Conservation (phyloP, 2,329 filamentous ascomycete species). For the Venturia nashicola region DNA sequence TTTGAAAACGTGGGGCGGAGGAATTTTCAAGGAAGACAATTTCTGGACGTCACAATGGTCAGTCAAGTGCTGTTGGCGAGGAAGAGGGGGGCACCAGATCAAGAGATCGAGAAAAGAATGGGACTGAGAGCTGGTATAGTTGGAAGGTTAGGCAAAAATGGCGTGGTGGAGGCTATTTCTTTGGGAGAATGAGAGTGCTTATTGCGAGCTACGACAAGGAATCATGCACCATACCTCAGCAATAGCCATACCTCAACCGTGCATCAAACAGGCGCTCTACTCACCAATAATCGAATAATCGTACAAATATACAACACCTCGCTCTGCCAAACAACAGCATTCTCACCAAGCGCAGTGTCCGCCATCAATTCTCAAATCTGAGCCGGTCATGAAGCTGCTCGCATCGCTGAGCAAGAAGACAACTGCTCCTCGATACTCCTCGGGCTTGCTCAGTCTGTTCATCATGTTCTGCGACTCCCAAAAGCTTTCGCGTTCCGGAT, state of each 20-base stretch:
- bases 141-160: constrained; percentile 4
- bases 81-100: neutral
- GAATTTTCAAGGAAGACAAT: constrained; percentile 29
- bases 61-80: constrained; percentile 13
- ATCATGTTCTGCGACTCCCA: constrained; percentile 23
- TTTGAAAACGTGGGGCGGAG: constrained; percentile 30
- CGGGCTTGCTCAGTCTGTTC: constrained; percentile 22
- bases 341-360: constrained; percentile 11
- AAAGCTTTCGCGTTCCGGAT: constrained; percentile 15
- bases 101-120: constrained; percentile 10
- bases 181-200: neutral
- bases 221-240: neutral
- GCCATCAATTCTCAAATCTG: constrained; percentile 4
- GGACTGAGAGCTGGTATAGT: constrained; percentile 6
- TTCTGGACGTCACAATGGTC: constrained; percentile 31
- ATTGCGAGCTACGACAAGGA: neutral
- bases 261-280: neutral
- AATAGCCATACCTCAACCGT: neutral
- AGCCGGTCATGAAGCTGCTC: constrained; percentile 8
- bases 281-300: neutral
- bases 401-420: constrained; percentile 23
- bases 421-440: constrained; percentile 26
- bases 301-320: neutral
- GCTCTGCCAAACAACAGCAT: neutral
- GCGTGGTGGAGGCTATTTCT: constrained; percentile 5